Evolutionary conservation across 2,329 filamentous ascomycete species (phyloP), one percentile per base, ranked within the genome.

Genomic region (Colletotrichum magnum): DNA sequence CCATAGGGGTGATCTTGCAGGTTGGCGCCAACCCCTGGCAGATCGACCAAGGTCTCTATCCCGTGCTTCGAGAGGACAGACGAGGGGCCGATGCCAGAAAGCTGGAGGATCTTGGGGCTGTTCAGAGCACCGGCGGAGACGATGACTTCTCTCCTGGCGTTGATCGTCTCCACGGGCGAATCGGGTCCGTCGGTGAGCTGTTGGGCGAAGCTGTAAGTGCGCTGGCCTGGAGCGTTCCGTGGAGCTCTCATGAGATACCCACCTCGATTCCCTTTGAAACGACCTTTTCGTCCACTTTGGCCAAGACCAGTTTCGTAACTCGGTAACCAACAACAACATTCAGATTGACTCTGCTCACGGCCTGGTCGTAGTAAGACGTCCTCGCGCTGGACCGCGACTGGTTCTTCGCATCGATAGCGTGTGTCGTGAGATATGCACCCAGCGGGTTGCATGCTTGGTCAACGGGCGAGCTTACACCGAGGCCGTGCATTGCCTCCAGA

Each of bases 71-170:
- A 64, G 5, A 88, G 73, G 0, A 82, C 70, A 3, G 75, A 72
- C 6, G 74, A 70, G 5, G 79, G 77, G 0, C 86, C 86, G 4
- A 88, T 79, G 0, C 86, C 86, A 13, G 84, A 86, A 1, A 85
- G 76, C 70, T 87, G 82, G 0, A 88, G 77, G 3, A 88, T 74
- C 54, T 85, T 80, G 28, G 78, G 84, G 21, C 76, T 85, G 69
- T 80, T 76, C 10, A 81, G 50, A 2, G 79, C 76, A 1, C 83
- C 84, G 2, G 83, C 79, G 1, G 80, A 78, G 4, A 85, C 52
- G 9, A 85, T 75, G 5, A 83, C 79, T 48, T 85, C 83, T 50
- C 79, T 80, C 7, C 52, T 64, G 0, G 71, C 75, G 3, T 5
- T 4, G 1, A 59, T 54, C 3, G 1, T 52, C 6, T 18, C 12